Evolutionary conservation across 2,329 filamentous ascomycete species (phyloP).

Genomic region (Aspergillus versicolor): DNA sequence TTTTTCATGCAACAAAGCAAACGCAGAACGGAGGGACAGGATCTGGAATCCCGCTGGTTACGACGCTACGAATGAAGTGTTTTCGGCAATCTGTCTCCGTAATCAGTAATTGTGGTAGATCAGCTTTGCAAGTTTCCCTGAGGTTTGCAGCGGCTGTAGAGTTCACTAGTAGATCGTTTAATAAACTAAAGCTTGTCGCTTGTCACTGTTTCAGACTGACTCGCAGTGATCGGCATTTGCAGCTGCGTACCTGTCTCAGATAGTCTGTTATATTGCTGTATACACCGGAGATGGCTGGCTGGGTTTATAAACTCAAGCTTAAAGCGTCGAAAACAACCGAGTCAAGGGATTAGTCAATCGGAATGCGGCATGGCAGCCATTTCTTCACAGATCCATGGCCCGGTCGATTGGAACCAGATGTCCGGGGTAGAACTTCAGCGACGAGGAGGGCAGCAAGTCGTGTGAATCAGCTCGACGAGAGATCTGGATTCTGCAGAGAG

Average conservation of each 20-base stretch:
- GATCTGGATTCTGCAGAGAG: not conserved
- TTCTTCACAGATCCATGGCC: not conserved
- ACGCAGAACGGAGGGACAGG: constrained; percentile 6
- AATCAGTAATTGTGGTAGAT: not conserved
- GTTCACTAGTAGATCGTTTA: not conserved
- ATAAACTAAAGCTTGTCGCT: no score
- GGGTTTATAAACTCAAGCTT: no score
- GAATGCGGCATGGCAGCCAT: no score
- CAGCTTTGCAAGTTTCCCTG: no score
- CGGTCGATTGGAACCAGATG: not conserved
- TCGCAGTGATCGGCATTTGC: not conserved
- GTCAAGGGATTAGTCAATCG: no score
- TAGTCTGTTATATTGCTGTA: not conserved
- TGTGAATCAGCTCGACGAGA: not conserved
- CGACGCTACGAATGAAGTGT: constrained; percentile 12
- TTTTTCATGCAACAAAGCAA: constrained; percentile 9
- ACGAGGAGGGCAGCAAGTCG: not conserved
- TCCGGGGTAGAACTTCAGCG: not conserved
- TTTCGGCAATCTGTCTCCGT: constrained; percentile 2
- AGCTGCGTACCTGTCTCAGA: not conserved
- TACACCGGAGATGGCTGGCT: not conserved
- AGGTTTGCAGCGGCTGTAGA: not conserved
- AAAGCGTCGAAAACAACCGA: no score
- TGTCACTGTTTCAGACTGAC: not conserved
- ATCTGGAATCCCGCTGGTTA: constrained; percentile 12